Evolutionary conservation across 768 basidiomycete genomes (phyloP).

Genomic region (Leccinum longicurvipes): DNA sequence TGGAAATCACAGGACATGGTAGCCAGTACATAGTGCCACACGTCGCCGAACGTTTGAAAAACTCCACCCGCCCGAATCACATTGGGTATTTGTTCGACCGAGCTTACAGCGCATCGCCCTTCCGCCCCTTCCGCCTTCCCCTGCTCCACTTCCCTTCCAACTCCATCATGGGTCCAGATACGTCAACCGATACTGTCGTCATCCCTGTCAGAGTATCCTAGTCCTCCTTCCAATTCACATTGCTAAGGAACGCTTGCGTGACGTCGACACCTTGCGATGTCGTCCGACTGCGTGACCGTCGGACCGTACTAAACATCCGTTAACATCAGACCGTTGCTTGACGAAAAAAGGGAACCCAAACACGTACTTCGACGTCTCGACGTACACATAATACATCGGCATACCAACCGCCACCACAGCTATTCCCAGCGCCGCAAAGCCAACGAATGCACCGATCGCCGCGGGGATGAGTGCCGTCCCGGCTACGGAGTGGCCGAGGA

Average conservation of each 20-base stretch:
- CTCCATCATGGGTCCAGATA: no score
- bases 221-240: no score
- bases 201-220: no score
- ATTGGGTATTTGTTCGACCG: no score
- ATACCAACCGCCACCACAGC: not conserved
- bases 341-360: not conserved
- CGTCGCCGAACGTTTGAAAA: no score
- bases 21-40: no score
- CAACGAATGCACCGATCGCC: conserved; percentile 14
- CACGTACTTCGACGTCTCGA: not conserved
- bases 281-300: not conserved
- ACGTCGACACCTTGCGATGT: not conserved
- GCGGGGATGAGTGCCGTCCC: conserved; percentile 6
- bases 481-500: not conserved
- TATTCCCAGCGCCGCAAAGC: not conserved
- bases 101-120: no score
- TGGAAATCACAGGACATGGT: no score
- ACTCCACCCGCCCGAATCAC: no score
- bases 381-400: not conserved
- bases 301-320: not conserved
- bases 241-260: not conserved
- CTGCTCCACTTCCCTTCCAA: no score
- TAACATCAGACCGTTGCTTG: not conserved
- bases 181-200: no score
- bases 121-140: no score